phyloP scores from a whole-genome alignment of 495 filamentous ascomycete genomes.

The Penicillium robsamsonii region DNA sequence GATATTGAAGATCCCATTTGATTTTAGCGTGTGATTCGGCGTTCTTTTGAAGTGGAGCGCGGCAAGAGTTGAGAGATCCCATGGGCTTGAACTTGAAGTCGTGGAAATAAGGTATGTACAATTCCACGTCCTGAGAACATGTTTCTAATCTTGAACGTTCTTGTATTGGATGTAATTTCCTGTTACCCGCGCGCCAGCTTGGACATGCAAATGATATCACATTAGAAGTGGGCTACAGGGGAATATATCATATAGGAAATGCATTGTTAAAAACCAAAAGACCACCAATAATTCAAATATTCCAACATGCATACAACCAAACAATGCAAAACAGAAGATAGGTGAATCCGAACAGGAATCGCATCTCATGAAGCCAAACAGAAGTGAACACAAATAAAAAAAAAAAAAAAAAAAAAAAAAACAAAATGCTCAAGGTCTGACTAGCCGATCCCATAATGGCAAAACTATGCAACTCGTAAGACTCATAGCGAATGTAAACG shows the following conservation, averaged over 20 bases:
- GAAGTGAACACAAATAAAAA: background rate
- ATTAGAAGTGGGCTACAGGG: background rate
- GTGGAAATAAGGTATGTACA: background rate
- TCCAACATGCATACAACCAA: constrained; percentile 9
- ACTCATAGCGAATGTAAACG: background rate
- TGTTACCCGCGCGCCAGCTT: constrained; percentile 7
- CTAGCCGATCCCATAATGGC: background rate
- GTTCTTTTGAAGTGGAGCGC: constrained; percentile 13
- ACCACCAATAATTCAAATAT: background rate
- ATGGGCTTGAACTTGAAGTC: background rate
- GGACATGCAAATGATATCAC: constrained; percentile 9
- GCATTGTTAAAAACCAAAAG: background rate
- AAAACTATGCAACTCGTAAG: background rate
- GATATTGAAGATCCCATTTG: constrained; percentile 17
- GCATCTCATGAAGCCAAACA: background rate
- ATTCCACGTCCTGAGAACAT: background rate
- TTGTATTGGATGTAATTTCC: background rate
- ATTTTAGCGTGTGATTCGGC: constrained; percentile 27
- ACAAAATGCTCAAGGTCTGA: background rate
- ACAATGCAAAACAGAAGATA: constrained; percentile 4
- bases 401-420: background rate
- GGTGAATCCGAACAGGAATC: background rate
- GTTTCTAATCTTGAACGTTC: too few species aligned
- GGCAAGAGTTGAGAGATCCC: constrained; percentile 23
- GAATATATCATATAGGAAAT: background rate